Evolutionary conservation across 768 basidiomycete species (phyloP).

Genomic region (Psilocybe subaeruginosa): DNA sequence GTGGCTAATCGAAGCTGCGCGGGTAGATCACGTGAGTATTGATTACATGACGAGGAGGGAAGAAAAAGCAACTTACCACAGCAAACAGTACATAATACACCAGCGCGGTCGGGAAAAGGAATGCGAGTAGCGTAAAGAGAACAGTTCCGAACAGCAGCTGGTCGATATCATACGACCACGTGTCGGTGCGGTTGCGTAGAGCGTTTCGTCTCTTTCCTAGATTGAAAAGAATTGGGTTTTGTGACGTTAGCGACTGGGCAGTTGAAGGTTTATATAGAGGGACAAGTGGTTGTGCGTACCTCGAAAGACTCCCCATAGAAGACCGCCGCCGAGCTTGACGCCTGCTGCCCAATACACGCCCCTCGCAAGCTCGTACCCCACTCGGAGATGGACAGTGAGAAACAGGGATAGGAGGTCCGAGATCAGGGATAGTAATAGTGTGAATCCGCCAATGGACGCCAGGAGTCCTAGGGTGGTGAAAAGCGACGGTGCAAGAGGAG

Average conservation of each 20-base stretch:
- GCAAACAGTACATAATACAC: constrained; percentile 88
- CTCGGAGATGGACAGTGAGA: constrained; percentile 71
- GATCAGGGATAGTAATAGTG: constrained; percentile 65
- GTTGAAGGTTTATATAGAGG: background rate
- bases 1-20: constrained; percentile 37
- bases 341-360: constrained; percentile 58
- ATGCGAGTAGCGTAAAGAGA: constrained; percentile 79
- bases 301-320: constrained; percentile 87
- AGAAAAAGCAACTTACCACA: constrained; percentile 38
- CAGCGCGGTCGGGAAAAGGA: constrained; percentile 83
- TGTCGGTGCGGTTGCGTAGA: constrained; percentile 84
- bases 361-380: constrained; percentile 68
- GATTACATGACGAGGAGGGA: background rate
- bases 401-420: constrained; percentile 65
- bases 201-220: constrained; percentile 89
- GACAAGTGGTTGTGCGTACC: constrained; percentile 44
- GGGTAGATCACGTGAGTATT: constrained; percentile 47
- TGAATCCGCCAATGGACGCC: constrained; percentile 53
- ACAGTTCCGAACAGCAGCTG: constrained; percentile 95
- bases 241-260: background rate
- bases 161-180: constrained; percentile 90
- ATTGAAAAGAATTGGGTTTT: background rate
- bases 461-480: constrained; percentile 26
- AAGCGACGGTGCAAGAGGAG: constrained; percentile 22
- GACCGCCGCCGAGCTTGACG: constrained; percentile 59